Evolutionary conservation across 129 eudicot species (phyloP).

Genomic region (Solidago caesia): DNA sequence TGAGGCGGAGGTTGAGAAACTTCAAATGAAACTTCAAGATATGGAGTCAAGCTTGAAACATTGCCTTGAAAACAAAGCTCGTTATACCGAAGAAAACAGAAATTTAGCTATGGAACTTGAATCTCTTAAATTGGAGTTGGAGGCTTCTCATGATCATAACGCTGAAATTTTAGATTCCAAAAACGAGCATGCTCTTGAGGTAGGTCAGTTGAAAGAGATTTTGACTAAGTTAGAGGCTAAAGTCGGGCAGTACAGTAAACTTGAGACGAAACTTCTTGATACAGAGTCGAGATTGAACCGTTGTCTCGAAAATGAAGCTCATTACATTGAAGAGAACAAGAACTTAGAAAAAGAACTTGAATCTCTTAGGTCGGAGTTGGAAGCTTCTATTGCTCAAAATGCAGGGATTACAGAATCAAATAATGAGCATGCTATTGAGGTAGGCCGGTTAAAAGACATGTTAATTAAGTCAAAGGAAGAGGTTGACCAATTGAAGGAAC

Average conservation of each 20-base stretch:
- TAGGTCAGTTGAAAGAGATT: slow-evolving; percentile 35
- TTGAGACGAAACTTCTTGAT: slow-evolving; percentile 19
- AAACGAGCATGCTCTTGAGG: slow-evolving; percentile 41
- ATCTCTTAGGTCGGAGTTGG: slow-evolving; percentile 44
- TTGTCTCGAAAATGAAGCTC: slow-evolving; percentile 20
- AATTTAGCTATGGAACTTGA: slow-evolving; percentile 22
- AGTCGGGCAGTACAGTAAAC: slow-evolving; percentile 6
- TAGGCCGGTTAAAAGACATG: slow-evolving; percentile 5
- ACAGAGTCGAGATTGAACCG: slow-evolving; percentile 17
- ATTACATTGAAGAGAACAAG: slow-evolving; percentile 22
- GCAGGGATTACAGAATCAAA: slow-evolving; percentile 28
- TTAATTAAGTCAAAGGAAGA: slow-evolving; percentile 11
- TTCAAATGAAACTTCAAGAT: slow-evolving; percentile 15
- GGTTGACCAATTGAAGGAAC: slow-evolving; percentile 14
- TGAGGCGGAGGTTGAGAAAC: slow-evolving; percentile 19
- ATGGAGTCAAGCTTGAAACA: slow-evolving; percentile 10
- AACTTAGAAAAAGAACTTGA: slow-evolving; percentile 19
- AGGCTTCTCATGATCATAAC: slow-evolving; percentile 41
- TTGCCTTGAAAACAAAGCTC: slow-evolving; percentile 14
- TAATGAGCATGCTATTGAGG: slow-evolving; percentile 3
- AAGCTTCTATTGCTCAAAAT: slow-evolving; percentile 39
- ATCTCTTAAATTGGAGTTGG: slow-evolving; percentile 46
- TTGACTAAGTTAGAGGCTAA: slow-evolving; percentile 33
- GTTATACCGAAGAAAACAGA: slow-evolving; percentile 23
- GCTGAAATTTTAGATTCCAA: slow-evolving; percentile 42